phyloP scores from a whole-genome alignment of 495 filamentous ascomycete species.

The Hypoxylon crocopeplum region DNA sequence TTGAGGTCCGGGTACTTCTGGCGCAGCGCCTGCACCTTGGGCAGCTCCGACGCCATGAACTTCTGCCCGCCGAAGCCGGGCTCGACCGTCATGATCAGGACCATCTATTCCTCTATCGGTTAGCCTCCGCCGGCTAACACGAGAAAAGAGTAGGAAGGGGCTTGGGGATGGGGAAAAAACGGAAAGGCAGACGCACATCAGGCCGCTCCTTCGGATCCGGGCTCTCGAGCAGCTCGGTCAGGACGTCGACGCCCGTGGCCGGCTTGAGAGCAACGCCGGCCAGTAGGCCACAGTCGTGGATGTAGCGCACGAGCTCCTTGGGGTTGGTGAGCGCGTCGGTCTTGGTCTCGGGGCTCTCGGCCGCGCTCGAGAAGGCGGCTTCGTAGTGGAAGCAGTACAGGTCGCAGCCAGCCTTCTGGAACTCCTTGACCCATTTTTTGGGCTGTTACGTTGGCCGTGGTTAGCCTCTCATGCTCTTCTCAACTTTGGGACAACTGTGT shows the following conservation, averaged over 20 bases:
- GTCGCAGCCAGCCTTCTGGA: slow-evolving; percentile 92
- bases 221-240: slow-evolving; percentile 86
- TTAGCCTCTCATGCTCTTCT: too few species aligned
- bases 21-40: slow-evolving; percentile 86
- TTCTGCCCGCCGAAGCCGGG: slow-evolving; percentile 98
- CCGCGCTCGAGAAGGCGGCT: slow-evolving; percentile 88
- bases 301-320: slow-evolving; percentile 83
- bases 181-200: slow-evolving; percentile 69
- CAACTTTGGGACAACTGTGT: too few species aligned
- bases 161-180: slow-evolving; percentile 5
- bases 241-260: slow-evolving; percentile 83
- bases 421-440: slow-evolving; percentile 96
- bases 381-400: slow-evolving; percentile 99
- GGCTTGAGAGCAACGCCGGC: slow-evolving; percentile 97
- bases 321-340: slow-evolving; percentile 75
- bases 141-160: background rate
- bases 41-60: slow-evolving; percentile 94
- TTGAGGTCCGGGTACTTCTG: slow-evolving; percentile 86
- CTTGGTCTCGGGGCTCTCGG: slow-evolving; percentile 73
- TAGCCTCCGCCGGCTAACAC: background rate
- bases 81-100: slow-evolving; percentile 97
- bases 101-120: slow-evolving; percentile 72
- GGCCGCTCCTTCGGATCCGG: slow-evolving; percentile 75
- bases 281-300: slow-evolving; percentile 86
- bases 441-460: slow-evolving; percentile 70